A percentile compares a stretch with the other conserved stretches of the same genome.
These are phyloP conservation scores for Helotiales sp. DNA, from an alignment of 2,329 filamentous ascomycete species.

Conservation along the genomic window DNA sequence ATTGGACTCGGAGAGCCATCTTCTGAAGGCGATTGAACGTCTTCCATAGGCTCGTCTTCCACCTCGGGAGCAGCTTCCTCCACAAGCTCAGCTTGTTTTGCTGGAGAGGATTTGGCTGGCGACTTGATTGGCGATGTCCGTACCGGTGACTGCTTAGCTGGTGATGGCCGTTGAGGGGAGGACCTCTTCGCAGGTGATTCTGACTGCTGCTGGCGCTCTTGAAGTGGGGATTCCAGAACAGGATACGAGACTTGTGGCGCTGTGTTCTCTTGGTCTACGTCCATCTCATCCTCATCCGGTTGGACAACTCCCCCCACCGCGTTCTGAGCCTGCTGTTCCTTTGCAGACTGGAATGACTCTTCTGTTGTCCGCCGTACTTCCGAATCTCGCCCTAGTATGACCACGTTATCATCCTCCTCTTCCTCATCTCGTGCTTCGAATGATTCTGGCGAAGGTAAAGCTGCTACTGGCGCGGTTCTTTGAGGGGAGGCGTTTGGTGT, in stretches of 20 bases:
- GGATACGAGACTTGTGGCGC: conserved; percentile 20
- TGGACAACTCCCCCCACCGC: conserved; percentile 10
- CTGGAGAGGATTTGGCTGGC: conserved; percentile 4
- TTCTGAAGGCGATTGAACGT: conserved; percentile 59
- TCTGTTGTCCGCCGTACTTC: conserved; percentile 30
- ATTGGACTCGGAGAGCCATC: conserved; percentile 70
- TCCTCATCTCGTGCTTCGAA: conserved; percentile 6
- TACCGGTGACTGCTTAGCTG: conserved; percentile 5
- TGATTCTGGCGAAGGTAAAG: neutral
- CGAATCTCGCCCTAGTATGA: conserved; percentile 21
- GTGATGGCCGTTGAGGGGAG: conserved; percentile 19
- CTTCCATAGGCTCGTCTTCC: conserved; percentile 41
- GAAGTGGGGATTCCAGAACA: conserved; percentile 28
- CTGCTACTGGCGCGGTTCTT: conserved; percentile 3
- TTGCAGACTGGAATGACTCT: conserved; percentile 43
- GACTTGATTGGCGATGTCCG: conserved; percentile 8
- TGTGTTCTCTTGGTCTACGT: conserved; percentile 1
- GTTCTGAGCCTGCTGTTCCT: conserved; percentile 44
- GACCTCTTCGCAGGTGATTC: conserved; percentile 27
- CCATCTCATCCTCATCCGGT: conserved; percentile 10
- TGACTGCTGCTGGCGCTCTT: conserved; percentile 13
- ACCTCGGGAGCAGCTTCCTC: conserved; percentile 9
- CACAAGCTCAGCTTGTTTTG: neutral
- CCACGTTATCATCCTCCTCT: conserved; percentile 18
- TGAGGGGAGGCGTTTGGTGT: conserved; percentile 10